Base-by-base conservation (phyloP, 106 monocot genomes). In the Xerophyta viscosa region DNA sequence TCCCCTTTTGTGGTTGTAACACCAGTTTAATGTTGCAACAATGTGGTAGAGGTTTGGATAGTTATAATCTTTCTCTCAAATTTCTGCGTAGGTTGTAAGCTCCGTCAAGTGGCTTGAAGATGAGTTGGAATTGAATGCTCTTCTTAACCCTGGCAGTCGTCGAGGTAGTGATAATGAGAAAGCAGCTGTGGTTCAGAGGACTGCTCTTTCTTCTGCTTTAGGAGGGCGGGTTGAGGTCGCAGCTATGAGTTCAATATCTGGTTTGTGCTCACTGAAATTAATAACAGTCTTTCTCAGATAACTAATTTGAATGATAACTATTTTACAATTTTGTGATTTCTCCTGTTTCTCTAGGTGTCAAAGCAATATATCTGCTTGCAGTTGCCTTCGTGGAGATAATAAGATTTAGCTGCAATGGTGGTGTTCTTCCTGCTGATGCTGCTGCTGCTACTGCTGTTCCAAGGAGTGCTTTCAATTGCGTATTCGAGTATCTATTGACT, bases 61-160 rank as follows among this genome's bases (percentile, higher is more conserved):
- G n/a, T n/a, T n/a, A n/a, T n/a, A n/a, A n/a, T n/a, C n/a, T n/a
- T n/a, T n/a, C n/a, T n/a, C n/a, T n/a, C n/a, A n/a, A n/a, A n/a
- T n/a, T n/a, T n/a, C n/a, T n/a, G n/a, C n/a, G 31, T 57, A 96
- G 96, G 96, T 98, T 52, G 98, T 98, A 37, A 90, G 79, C 39
- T 90, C 98, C 43, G 85, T 98, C 33, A 98, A 90, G 61, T 98
- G 98, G 98, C 89, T 98, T 62, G 98, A 98, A 77, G 98, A 98
- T 69, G 98, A 98, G 63, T 48, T 98, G 65, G 98, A 98, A 64
- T 31, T 98, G 51, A 98, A 90, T 71, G 89, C 96, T 58, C 71
- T 98, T 2, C 89, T 86, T 48, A 90, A 90, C 61, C 86, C 98
- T 61, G 79, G 86, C 27, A 90, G 98, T 62, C 75, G 69, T 20